Conservation (phyloP, 2,329 filamentous ascomycete genomes). For the Aureobasidium lini region DNA sequence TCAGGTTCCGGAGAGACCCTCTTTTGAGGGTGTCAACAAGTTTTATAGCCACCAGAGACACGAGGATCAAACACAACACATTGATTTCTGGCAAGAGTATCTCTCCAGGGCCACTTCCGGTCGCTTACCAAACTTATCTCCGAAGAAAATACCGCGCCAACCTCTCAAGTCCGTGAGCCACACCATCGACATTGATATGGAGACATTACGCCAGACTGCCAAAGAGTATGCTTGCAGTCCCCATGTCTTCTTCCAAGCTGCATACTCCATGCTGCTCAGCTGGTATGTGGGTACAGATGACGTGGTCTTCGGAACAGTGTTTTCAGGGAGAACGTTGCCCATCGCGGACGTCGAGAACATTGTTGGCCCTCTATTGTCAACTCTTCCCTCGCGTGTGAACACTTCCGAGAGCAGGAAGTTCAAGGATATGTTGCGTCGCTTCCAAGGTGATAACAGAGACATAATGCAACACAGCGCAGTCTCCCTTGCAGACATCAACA, state of each 20-base stretch:
- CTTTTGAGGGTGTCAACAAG: constrained; percentile 51
- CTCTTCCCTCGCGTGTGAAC: constrained; percentile 64
- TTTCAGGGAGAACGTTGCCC: constrained; percentile 72
- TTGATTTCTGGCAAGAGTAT: constrained; percentile 63
- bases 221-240: constrained; percentile 44
- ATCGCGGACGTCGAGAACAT: constrained; percentile 62
- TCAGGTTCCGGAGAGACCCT: constrained; percentile 37
- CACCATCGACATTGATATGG: neutral
- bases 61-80: constrained; percentile 31
- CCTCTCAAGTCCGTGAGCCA: neutral
- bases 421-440: constrained; percentile 53
- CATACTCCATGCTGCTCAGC: constrained; percentile 58
- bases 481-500: constrained; percentile 63
- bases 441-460: constrained; percentile 59
- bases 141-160: constrained; percentile 20
- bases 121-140: constrained; percentile 53
- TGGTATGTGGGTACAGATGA: constrained; percentile 58
- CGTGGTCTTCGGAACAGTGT: constrained; percentile 68
- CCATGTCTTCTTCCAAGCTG: constrained; percentile 70
- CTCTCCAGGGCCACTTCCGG: constrained; percentile 51
- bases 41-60: constrained; percentile 20
- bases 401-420: constrained; percentile 45
- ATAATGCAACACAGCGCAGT: constrained; percentile 57
- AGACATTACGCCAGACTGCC: neutral
- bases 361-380: constrained; percentile 72